A percentile compares a stretch with the other conserved stretches of the same genome.
These are phyloP conservation scores for Fonsecaea pugnacius DNA, from an alignment of 2,329 filamentous ascomycete species.

Conservation along the genomic window DNA sequence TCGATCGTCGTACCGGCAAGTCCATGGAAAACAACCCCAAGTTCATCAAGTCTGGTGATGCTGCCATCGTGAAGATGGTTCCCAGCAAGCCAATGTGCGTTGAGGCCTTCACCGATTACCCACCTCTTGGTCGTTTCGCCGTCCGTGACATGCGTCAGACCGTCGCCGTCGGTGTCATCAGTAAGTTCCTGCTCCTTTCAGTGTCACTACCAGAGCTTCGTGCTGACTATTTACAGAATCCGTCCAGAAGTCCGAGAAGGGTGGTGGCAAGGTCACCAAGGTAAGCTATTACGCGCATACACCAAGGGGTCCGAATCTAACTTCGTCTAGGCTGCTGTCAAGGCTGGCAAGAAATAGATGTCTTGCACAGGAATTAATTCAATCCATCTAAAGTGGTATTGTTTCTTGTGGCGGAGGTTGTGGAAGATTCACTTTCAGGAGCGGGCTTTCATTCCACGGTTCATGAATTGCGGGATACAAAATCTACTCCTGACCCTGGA, in stretches of 20 bases:
- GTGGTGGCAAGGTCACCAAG: constrained; percentile 63
- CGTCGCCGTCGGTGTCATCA: constrained; percentile 72
- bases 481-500: constrained; percentile 17
- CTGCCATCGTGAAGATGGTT: constrained; percentile 99
- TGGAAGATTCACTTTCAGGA: constrained; percentile 25
- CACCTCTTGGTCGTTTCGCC: constrained; percentile 98
- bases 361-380: constrained; percentile 19
- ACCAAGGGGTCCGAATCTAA: neutral
- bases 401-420: constrained; percentile 22
- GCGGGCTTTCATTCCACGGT: constrained; percentile 12
- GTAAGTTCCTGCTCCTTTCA: constrained; percentile 45
- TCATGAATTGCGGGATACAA: constrained; percentile 8
- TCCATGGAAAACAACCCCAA: constrained; percentile 88
- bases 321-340: constrained; percentile 26
- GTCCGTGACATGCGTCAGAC: constrained; percentile 88
- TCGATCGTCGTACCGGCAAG: constrained; percentile 99
- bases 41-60: constrained; percentile 99
- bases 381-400: constrained; percentile 23
- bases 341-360: constrained; percentile 37
- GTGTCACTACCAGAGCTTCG: constrained; percentile 50
- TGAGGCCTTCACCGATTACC: constrained; percentile 99
- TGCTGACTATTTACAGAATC: constrained; percentile 61
- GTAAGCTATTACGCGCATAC: constrained; percentile 53
- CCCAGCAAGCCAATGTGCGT: constrained; percentile 99
- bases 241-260: constrained; percentile 45